phyloP scores from a whole-genome alignment of 495 filamentous ascomycete genomes.

The Cairneyella variabilis region DNA sequence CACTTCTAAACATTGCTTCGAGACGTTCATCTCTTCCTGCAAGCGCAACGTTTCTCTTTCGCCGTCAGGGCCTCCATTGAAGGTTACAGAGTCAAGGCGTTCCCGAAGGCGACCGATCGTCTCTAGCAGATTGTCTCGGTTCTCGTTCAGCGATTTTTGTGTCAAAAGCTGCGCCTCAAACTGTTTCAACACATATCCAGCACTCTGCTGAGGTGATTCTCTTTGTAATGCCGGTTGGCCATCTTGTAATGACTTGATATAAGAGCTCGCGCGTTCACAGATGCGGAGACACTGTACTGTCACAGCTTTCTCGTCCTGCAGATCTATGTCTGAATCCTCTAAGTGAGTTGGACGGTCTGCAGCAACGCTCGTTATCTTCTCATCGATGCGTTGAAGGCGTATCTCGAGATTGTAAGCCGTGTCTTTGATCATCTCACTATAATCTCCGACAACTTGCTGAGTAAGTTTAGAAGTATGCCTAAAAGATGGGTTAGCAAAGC shows the following conservation, averaged over 20 bases:
- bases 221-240: slow-evolving; percentile 13
- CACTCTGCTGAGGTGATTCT: slow-evolving; percentile 15
- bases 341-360: slow-evolving; percentile 6
- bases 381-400: slow-evolving; percentile 20
- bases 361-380: slow-evolving; percentile 14
- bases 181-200: slow-evolving; percentile 6
- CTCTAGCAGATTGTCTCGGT: slow-evolving; percentile 22
- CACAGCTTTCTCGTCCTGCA: slow-evolving; percentile 23
- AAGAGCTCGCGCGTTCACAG: slow-evolving; percentile 21
- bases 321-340: slow-evolving; percentile 19
- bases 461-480: slow-evolving; percentile 21
- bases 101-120: slow-evolving; percentile 27
- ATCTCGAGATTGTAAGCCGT: slow-evolving; percentile 22
- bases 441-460: slow-evolving; percentile 22
- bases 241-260: slow-evolving; percentile 20
- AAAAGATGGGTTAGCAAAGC: slow-evolving; percentile 15
- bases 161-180: slow-evolving; percentile 24
- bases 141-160: slow-evolving; percentile 24
- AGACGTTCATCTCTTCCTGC: slow-evolving; percentile 29
- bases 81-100: slow-evolving; percentile 25
- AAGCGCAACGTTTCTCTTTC: slow-evolving; percentile 26
- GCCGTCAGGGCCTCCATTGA: slow-evolving; percentile 17
- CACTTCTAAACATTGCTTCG: slow-evolving; percentile 32
- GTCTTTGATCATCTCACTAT: slow-evolving; percentile 21
- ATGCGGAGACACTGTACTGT: slow-evolving; percentile 23